Percentiles rank a stretch among this genome's conserved stretches.
Conservation (phyloP, 768 basidiomycete species). For the Lactifluus pinguis region DNA sequence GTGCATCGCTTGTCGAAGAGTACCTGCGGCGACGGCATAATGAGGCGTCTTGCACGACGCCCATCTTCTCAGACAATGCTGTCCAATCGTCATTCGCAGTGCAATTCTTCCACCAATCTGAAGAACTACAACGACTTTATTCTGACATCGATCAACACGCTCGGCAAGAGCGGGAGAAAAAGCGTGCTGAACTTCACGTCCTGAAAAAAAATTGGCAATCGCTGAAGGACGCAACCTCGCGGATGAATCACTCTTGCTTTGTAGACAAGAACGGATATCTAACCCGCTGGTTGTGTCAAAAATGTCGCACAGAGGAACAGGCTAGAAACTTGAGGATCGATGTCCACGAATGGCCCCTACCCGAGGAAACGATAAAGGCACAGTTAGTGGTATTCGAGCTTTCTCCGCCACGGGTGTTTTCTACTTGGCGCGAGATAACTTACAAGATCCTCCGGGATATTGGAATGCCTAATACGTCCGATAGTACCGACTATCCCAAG, state of each 20-base stretch:
- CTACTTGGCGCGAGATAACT: slow-evolving; percentile 3
- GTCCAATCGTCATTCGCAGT: background rate
- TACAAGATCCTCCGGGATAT: slow-evolving; percentile 3
- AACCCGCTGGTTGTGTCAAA: too few relatives aligned
- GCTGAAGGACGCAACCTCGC: background rate
- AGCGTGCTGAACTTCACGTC: background rate
- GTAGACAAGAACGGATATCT: background rate
- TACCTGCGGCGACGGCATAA: background rate
- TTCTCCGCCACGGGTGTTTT: background rate
- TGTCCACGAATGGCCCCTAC: slow-evolving; percentile 4
- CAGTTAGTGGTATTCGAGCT: slow-evolving; percentile 2
- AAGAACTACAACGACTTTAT: background rate
- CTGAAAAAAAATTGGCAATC: background rate
- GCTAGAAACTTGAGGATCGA: background rate
- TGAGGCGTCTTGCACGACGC: background rate
- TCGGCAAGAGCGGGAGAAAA: background rate
- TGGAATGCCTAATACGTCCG: background rate
- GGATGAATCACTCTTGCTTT: background rate
- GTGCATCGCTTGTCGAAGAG: background rate
- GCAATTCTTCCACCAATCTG: background rate
- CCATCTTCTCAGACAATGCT: slow-evolving; percentile 1
- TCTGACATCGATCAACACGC: background rate
- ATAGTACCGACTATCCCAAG: background rate
- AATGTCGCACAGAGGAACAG: background rate
- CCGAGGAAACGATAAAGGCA: background rate